Evolutionary conservation across 441 rosid species (phyloP).

Genomic region (Breynia disticha): DNA sequence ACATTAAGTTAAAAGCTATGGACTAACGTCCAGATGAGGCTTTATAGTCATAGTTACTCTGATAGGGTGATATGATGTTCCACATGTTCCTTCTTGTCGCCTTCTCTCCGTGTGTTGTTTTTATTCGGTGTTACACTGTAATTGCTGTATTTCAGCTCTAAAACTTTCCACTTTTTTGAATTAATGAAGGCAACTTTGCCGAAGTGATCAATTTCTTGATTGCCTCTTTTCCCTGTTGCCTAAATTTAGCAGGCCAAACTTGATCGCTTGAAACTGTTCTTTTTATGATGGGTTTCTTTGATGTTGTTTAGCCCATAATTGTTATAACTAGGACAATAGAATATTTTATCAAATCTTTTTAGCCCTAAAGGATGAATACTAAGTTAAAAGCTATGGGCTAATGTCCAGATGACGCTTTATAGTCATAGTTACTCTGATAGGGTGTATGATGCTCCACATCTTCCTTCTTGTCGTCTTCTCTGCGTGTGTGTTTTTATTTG

Average conservation of each 20-base stretch:
- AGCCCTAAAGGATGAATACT: no score
- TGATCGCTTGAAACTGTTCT: neutral
- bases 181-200: slow-evolving; percentile 19
- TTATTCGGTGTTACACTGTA: no score
- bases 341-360: no score
- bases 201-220: slow-evolving; percentile 14
- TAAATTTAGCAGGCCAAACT: slow-evolving; percentile 7
- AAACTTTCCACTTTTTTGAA: neutral
- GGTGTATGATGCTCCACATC: neutral
- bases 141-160: no score
- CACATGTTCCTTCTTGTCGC: neutral
- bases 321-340: no score
- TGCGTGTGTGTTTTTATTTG: no score
- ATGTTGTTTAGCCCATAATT: no score
- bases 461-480: neutral
- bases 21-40: slow-evolving; percentile 40
- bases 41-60: slow-evolving; percentile 64
- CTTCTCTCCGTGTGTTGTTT: no score
- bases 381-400: slow-evolving; percentile 40
- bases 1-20: slow-evolving; percentile 44
- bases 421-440: slow-evolving; percentile 72
- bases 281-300: neutral
- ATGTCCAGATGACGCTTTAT: slow-evolving; percentile 38
- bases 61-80: slow-evolving; percentile 19
- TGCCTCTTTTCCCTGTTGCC: slow-evolving; percentile 23